A percentile compares a stretch with the other conserved stretches of the same genome.
phyloP scores from a whole-genome alignment of 192 early-diverging fungal genomes.

The Coemansia sp. region DNA sequence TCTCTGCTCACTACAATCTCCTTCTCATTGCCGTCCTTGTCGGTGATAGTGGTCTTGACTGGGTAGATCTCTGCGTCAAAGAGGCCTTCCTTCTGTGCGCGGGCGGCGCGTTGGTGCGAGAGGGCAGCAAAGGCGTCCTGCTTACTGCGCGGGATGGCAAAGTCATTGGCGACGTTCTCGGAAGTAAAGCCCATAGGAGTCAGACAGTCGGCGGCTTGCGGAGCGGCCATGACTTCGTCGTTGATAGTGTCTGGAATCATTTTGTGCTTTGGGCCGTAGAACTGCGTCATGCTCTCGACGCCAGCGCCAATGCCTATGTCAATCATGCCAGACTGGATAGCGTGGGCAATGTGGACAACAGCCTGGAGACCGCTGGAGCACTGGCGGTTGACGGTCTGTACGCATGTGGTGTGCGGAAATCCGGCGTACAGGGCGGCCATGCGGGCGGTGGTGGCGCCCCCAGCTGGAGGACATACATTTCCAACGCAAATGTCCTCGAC shows the following conservation, averaged over 20 bases:
- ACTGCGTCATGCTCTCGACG: constrained; percentile 90
- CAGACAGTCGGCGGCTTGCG: constrained; percentile 77
- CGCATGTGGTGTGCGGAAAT: constrained; percentile 77
- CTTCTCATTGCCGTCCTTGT: constrained; percentile 77
- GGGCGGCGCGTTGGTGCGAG: constrained; percentile 79
- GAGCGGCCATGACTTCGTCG: constrained; percentile 69
- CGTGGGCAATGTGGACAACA: constrained; percentile 78
- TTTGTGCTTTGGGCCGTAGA: constrained; percentile 69
- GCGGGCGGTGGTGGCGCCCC: constrained; percentile 84
- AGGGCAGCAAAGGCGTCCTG: constrained; percentile 89
- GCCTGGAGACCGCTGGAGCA: constrained; percentile 93
- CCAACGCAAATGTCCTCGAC: constrained; percentile 96
- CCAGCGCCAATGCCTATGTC: constrained; percentile 93
- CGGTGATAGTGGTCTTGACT: constrained; percentile 65
- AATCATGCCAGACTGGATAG: constrained; percentile 85
- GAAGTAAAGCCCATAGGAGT: constrained; percentile 93
- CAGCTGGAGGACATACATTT: constrained; percentile 84
- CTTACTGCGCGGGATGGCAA: constrained; percentile 75
- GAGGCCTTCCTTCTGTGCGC: constrained; percentile 85
- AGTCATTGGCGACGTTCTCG: constrained; percentile 93
- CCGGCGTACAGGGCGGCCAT: constrained; percentile 91
- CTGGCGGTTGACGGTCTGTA: constrained; percentile 88
- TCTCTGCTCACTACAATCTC: constrained; percentile 74
- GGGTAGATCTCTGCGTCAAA: constrained; percentile 93
- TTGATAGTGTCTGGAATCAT: constrained; percentile 71